Evolutionary conservation across 768 basidiomycete species (phyloP).

Genomic region (Paxillus involutus): DNA sequence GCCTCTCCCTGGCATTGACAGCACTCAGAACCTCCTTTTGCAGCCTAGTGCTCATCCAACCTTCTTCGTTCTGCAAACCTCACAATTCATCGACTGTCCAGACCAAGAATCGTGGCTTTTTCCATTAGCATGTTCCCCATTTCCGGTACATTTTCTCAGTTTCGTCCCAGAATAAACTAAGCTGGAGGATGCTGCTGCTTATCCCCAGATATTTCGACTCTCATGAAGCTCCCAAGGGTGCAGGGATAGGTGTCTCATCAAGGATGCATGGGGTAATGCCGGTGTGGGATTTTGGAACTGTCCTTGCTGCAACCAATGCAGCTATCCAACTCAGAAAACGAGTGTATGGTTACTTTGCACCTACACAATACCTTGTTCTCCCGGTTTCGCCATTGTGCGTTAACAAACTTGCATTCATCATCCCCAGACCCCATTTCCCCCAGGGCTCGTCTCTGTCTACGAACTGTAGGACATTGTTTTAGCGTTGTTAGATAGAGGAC

Average conservation of each 20-base stretch:
- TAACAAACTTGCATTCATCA: conserved; percentile 52
- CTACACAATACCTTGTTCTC: conserved; percentile 55
- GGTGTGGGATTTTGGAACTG: too few relatives aligned
- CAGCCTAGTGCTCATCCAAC: too few relatives aligned
- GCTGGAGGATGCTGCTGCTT: neutral
- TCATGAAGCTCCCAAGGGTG: conserved; percentile 45
- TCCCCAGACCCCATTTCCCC: conserved; percentile 63
- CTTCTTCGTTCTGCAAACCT: too few relatives aligned
- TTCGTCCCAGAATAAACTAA: neutral
- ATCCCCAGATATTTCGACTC: conserved; percentile 69
- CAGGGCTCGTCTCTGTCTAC: too few relatives aligned
- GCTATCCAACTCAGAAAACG: conserved; percentile 54
- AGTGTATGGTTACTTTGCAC: conserved; percentile 62
- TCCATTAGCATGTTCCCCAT: too few relatives aligned
- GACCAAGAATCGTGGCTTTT: too few relatives aligned
- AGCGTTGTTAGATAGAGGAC: conserved; percentile 53
- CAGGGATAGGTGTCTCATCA: conserved; percentile 10
- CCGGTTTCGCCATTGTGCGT: conserved; percentile 50
- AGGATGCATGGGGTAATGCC: too few relatives aligned
- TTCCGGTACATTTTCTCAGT: conserved; percentile 34
- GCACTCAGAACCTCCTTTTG: too few relatives aligned
- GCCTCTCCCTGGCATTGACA: too few relatives aligned
- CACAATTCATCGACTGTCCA: too few relatives aligned
- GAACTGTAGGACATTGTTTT: neutral
- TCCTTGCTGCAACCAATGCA: conserved; percentile 48